Evolutionary conservation across 2,329 filamentous ascomycete species (phyloP).

Genomic region (Colletotrichum sojae): DNA sequence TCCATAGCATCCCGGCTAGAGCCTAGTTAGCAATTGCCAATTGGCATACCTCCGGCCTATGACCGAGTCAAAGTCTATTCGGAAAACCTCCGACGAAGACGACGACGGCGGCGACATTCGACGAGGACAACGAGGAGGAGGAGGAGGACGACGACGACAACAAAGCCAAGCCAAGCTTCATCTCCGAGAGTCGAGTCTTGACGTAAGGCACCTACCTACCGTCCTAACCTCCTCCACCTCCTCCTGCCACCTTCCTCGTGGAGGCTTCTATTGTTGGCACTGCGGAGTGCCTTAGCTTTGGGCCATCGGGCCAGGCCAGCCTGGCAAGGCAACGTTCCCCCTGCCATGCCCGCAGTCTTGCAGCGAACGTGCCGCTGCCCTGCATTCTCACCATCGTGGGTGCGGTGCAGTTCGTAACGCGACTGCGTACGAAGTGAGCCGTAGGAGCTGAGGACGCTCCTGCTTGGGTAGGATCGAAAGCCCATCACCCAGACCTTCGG

Average conservation of each 20-base stretch:
- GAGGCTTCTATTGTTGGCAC: conserved; percentile 39
- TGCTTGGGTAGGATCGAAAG: neutral
- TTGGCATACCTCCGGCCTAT: conserved; percentile 22
- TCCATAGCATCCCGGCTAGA: neutral
- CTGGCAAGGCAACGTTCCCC: conserved; percentile 36
- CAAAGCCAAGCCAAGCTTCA: conserved; percentile 1
- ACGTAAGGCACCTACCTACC: conserved; percentile 13
- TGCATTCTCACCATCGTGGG: conserved; percentile 14
- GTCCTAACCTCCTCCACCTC: neutral
- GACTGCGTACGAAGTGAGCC: conserved; percentile 4
- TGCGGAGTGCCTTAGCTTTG: conserved; percentile 29
- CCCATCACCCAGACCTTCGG: neutral
- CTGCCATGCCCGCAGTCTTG: conserved; percentile 16
- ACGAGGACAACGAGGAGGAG: too few relatives aligned
- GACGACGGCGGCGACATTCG: neutral
- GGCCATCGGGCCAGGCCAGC: conserved; percentile 23
- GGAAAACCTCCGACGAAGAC: conserved; percentile 23
- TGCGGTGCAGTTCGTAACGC: conserved; percentile 20
- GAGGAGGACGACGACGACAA: too few relatives aligned
- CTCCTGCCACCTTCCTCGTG: neutral
- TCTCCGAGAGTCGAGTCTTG: conserved; percentile 22
- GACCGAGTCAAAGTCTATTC: conserved; percentile 26
- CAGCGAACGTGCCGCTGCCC: conserved; percentile 21
- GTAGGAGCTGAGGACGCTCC: neutral
- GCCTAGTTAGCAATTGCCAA: neutral